Conservation (phyloP, 2,329 filamentous ascomycete genomes). For the Chaetomiaceae sp. region DNA sequence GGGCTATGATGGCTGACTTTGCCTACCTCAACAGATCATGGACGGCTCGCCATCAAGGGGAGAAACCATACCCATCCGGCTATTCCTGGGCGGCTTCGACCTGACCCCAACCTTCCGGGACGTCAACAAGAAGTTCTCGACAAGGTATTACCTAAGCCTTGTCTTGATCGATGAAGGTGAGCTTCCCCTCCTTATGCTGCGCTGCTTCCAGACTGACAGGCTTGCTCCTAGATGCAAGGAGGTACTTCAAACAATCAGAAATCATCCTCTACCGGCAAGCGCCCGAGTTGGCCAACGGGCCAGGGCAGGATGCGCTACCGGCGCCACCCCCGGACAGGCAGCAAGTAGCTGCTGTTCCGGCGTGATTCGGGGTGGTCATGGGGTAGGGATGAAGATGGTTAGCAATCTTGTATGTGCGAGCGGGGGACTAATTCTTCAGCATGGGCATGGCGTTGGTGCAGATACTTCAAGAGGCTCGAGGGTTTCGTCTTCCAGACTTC, state of each 20-base stretch:
- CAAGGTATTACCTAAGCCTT: constrained; percentile 92
- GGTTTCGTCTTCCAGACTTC: neutral
- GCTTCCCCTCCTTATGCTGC: constrained; percentile 23
- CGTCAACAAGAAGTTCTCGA: constrained; percentile 99
- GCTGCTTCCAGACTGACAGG: constrained; percentile 4
- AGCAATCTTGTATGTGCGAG: constrained; percentile 16
- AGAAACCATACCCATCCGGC: constrained; percentile 89
- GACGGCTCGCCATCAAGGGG: constrained; percentile 96
- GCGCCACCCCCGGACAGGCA: constrained; percentile 44
- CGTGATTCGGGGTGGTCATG: constrained; percentile 9
- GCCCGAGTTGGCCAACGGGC: constrained; percentile 48
- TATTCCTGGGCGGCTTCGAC: constrained; percentile 97
- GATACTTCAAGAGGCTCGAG: constrained; percentile 7
- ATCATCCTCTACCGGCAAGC: constrained; percentile 92
- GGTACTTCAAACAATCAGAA: constrained; percentile 99
- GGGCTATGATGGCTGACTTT: neutral
- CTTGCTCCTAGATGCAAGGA: constrained; percentile 67
- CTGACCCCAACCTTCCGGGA: constrained; percentile 97
- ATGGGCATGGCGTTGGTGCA: constrained; percentile 24
- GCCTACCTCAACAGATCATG: constrained; percentile 72
- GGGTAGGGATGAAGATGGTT: neutral
- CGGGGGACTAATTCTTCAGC: constrained; percentile 15
- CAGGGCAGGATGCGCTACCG: constrained; percentile 37
- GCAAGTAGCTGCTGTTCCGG: constrained; percentile 38
- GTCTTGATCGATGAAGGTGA: constrained; percentile 92